These are phyloP conservation scores for Vaccinium myrtillus DNA, from an alignment of 148 eudicot species.

Conservation along the genomic window DNA sequence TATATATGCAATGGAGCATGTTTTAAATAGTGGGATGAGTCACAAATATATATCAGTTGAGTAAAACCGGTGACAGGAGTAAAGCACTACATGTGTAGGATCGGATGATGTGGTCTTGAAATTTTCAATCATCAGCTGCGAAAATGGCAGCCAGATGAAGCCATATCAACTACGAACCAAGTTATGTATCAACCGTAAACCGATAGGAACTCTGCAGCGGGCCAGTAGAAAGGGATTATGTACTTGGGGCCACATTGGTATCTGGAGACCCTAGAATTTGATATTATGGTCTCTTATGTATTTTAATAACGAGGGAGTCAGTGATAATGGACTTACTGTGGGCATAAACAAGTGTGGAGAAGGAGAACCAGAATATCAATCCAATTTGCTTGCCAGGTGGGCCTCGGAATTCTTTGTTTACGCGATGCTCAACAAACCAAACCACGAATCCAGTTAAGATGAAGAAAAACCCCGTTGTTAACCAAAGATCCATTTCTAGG, in stretches of 20 bases:
- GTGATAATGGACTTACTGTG: slow-evolving; percentile 47
- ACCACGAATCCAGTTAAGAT: slow-evolving; percentile 64
- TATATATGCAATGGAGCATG: background rate
- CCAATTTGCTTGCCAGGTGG: slow-evolving; percentile 57
- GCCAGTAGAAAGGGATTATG: too few species aligned
- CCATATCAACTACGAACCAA: background rate
- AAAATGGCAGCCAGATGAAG: background rate
- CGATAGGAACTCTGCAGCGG: too few species aligned
- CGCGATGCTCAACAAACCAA: slow-evolving; percentile 69
- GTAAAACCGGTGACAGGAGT: background rate
- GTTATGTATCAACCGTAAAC: background rate
- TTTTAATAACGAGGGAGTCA: background rate
- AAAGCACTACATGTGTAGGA: background rate
- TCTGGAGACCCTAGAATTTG: too few species aligned
- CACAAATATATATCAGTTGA: background rate
- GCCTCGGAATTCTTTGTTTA: slow-evolving; percentile 55
- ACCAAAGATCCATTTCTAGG: slow-evolving; percentile 56
- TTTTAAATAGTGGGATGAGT: too few species aligned
- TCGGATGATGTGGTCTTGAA: background rate
- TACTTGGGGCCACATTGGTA: too few species aligned
- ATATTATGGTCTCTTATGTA: too few species aligned
- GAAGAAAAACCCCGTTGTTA: slow-evolving; percentile 46
- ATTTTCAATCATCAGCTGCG: too few species aligned
- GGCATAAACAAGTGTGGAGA: slow-evolving; percentile 67
- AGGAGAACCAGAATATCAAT: slow-evolving; percentile 61